Evolutionary conservation across 768 basidiomycete genomes (phyloP).

Genomic region (Agrocybe pediades): DNA sequence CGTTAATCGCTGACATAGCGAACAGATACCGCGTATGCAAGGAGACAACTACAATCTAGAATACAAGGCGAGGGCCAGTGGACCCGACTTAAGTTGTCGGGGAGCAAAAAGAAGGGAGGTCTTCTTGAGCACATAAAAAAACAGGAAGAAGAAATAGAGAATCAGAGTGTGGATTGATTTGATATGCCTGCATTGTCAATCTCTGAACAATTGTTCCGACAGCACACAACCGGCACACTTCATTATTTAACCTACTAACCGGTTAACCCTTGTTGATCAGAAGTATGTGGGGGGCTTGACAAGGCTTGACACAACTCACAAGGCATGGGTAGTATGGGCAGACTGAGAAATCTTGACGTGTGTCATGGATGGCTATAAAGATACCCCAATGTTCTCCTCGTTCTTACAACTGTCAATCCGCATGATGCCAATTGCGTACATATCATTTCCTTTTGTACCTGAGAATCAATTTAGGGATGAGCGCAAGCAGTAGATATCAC

Average conservation of each 20-base stretch:
- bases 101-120: constrained; percentile 3
- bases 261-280: not conserved
- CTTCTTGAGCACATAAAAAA: constrained; percentile 16
- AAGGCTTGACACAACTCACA: not conserved
- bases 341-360: constrained; percentile 3
- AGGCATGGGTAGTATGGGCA: not conserved
- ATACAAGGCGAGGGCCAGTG: not conserved
- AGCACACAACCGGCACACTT: too few relatives aligned
- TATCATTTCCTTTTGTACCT: too few relatives aligned
- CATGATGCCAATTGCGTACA: too few relatives aligned
- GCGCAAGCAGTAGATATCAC: too few relatives aligned
- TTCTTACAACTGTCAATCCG: not conserved
- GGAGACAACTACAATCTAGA: not conserved
- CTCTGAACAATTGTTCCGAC: not conserved
- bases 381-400: not conserved
- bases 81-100: constrained; percentile 18
- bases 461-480: too few relatives aligned
- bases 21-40: not conserved
- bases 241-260: not conserved
- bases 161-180: not conserved
- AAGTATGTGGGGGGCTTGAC: not conserved
- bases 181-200: not conserved
- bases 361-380: not conserved
- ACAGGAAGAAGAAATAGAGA: not conserved
- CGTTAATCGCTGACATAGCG: not conserved